Base-by-base conservation (phyloP, 441 rosid species). In the Populus hybrid region DNA sequence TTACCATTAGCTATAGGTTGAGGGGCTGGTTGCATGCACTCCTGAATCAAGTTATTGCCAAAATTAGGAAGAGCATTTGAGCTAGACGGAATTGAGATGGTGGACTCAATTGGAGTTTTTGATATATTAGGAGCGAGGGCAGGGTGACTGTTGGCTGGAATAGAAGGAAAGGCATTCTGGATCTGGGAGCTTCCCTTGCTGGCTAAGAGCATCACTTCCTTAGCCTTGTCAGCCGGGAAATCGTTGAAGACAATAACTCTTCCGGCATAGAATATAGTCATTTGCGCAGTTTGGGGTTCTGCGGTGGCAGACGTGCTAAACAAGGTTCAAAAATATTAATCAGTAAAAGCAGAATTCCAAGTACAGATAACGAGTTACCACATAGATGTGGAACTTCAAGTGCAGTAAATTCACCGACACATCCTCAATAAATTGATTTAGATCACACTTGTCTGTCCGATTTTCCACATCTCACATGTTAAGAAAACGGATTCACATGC, bases 181-280 rank as follows among this genome's bases (percentile, higher is more conserved):
- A 53, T 69, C 74, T 78, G 83, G 50, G 83, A 80, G 82, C 81
- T 84, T 73, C 84, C 88, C 74, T 83, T 82, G 83, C 84, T 78
- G 16, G 97, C 95, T 21, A 91, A 78, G 45, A 78, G 72, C 90
- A 94, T 87, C 81, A 94, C 77, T 83, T 93, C 87, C 82, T 86
- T 92, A 0, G 93, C 97, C 82, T 90, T 92, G 36, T 90, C 93
- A 38, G 90, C 89, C 0, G 94, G 83, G 70, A 90, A 87, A 77
- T 87, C 90, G 35, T 90, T 79, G 50, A 93, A 87, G 76, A 90
- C 94, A 36, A 92, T 78, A 77, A 93, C 97, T 85, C 86, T 89
- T 26, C 99, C 97, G 1, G 68, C 88, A 35, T 93, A 94, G 75
- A 94, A 93, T 38, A 94, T 90, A 4, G 99, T 93, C 93, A 93